These are phyloP conservation scores for Penicillium atrosanguineum DNA, from an alignment of 495 filamentous ascomycete species.

Conservation along the genomic window DNA sequence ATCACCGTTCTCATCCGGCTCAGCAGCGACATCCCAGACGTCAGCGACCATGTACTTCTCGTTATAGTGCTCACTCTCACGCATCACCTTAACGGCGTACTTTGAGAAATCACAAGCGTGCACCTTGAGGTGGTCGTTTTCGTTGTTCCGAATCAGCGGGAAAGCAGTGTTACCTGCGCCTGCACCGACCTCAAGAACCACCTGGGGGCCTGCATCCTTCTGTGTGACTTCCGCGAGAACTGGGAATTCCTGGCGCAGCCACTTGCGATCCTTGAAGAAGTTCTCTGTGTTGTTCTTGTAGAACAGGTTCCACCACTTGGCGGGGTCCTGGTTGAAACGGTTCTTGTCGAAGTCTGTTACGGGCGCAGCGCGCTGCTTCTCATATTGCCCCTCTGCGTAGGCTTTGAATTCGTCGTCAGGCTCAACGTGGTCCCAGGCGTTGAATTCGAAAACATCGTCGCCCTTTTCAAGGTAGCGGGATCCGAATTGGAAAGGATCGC, in stretches of 20 bases:
- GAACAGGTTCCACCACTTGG: conserved; percentile 95
- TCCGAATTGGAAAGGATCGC: conserved; percentile 92
- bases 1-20: conserved; percentile 34
- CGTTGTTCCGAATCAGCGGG: conserved; percentile 76
- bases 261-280: conserved; percentile 99
- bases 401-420: conserved; percentile 79
- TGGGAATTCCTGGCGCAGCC: conserved; percentile 93
- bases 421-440: conserved; percentile 96
- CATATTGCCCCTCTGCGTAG: conserved; percentile 77
- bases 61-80: conserved; percentile 63
- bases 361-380: conserved; percentile 74
- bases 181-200: conserved; percentile 86
- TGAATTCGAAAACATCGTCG: conserved; percentile 91
- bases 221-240: conserved; percentile 68
- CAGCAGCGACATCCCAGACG: conserved; percentile 82
- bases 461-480: conserved; percentile 77
- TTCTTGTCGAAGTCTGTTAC: conserved; percentile 83
- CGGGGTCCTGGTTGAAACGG: conserved; percentile 84
- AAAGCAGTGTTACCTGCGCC: conserved; percentile 97
- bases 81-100: conserved; percentile 87
- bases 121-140: conserved; percentile 72
- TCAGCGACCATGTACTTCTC: conserved; percentile 70
- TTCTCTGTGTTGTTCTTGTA: conserved; percentile 93
- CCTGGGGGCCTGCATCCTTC: conserved; percentile 56
- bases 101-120: conserved; percentile 94